Evolutionary conservation across 2,329 filamentous ascomycete species (phyloP), one percentile per base, ranked within the genome.

Genomic region (Cercospora sp.): DNA sequence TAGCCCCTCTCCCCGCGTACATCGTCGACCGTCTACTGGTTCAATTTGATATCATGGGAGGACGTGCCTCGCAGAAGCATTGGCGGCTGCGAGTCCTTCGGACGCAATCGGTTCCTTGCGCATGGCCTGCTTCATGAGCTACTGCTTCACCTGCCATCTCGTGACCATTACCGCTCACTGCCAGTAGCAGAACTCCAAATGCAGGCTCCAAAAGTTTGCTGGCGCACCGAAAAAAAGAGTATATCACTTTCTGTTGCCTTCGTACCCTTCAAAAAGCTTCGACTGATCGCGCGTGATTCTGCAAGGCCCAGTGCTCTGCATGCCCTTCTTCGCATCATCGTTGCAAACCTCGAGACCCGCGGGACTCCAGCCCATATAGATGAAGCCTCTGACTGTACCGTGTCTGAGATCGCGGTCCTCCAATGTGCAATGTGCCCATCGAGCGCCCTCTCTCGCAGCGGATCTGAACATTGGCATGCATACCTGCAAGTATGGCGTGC

Each of bases 361-460:
- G 21, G 53, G 53, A 58, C 53, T 58, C 53, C 53, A 58, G 26
- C 53, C 53, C 53, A 58, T 58, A n/a, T 34, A 58, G 13, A 58
- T 34, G 8, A 10, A n/a, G 24, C 53, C 53, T 12, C 8, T 13
- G 16, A 26, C 21, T 16, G 26, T 30, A 7, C 53, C 53, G 2
- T 9, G 8, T 18, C 26, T 58, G 28, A 58, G n/a, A 28, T 58
- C 53, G 2, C 3, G 24, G 30, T 58, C 53, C 13, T n/a, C 5
- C 10, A 58, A 28, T 7, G 53, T 28, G n/a, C 53, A 58, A 58
- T 58, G 53, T 32, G 53, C 53, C 53, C 53, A 58, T 30, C 26
- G 53, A 30, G 53, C 53, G 13, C 53, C 53, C 8, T 18, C 26
- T 2, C 8, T 16, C 28, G 53, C 53, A 9, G 53, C 26, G 13